Base-by-base conservation (phyloP, 768 basidiomycete genomes). In the Leccinum sublutescens region DNA sequence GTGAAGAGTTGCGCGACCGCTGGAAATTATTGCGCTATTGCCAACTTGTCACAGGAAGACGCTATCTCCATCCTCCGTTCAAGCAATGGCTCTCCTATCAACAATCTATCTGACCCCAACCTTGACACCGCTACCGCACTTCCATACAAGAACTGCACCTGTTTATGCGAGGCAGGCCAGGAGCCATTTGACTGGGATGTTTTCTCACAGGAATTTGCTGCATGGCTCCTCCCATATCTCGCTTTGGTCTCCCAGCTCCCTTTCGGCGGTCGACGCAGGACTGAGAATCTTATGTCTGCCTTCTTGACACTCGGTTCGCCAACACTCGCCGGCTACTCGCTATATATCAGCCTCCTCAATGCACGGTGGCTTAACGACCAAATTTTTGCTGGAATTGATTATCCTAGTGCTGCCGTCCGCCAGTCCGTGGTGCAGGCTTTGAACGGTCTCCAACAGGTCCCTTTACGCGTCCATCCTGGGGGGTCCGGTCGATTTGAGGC, bases 241-340 rank as follows among this genome's bases (percentile, higher is more conserved):
- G 79, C 81, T 1, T 61, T 82, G 9, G 66, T 82, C 17, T 79
- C 80, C 0, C 80, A 80, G 51, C 75, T 82, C n/a, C 82, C 80
- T 1, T 82, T 80, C 25, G 80, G 80, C 5, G 71, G 76, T 27
- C 69, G 63, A 12, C 73, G 74, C 54, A 75, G 66, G 29, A 62
- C 72, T n/a, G 78, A 79, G n/a, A 79, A 82, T 52, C 65, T 81
- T 38, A 69, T 74, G 60, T 76, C 79, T 9, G 74, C 76, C 19
- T 11, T 82, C 12, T 67, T 82, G 34, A 76, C 79, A 1, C 63
- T 82, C 29, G 81, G 80, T 1, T 80, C 78, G 0, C 80, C 80
- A 0, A 65, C 66, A 4, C 74, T 82, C 5, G 79, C 81, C 1
- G 77, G 75, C 5, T 82, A 80, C 62, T 81, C 81, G 0, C 54